Base-by-base conservation (phyloP, 495 filamentous ascomycete genomes). In the Penicillium subrubescens region DNA sequence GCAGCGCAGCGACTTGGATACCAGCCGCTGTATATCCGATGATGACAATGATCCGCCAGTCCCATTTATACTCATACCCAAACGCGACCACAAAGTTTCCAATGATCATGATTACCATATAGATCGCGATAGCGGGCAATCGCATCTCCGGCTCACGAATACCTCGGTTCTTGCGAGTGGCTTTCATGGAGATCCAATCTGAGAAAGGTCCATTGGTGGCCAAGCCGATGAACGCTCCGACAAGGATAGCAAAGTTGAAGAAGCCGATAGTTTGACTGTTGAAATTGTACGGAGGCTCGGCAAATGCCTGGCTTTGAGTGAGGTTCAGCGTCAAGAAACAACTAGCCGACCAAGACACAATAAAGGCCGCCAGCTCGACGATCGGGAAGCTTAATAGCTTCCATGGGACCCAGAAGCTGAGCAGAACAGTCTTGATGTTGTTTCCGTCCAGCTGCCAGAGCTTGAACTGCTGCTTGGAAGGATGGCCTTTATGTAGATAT, bases 91-190 rank as follows among this genome's bases (percentile, higher is more conserved):
- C 72, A 41, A 89, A 82, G 60, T 87, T 86, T 1, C 88, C 88
- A 12, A 87, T 75, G 5, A 85, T 81, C 71, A 82, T 83, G 52
- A 88, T 77, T 8, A 87, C 65, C 15, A 87, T 79, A 54, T 85
- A 86, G 17, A 85, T 85, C n/a, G 89, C 79, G 77, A 89, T 84
- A 0, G 86, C 81, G 5, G 83, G 84, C 31, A 90, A 72, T 25
- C 88, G 77, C 89, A 91, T 90, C 68, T 91, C 88, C 0, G 88
- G 86, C 73, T 91, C 88, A 53, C 88, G 83, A 69, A 90, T 86
- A 17, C 87, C 88, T 25, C 74, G 63, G 67, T 91, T 90, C 56
- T 77, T 75, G 25, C 73, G 75, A 6, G 88, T 90, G 10, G 83
- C 75, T 31, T 77, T 76, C 63, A 84, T 88, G 14, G 84, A 83